These are phyloP conservation scores for Leccinum olivaceopallidum DNA, from an alignment of 768 basidiomycete genomes.

Conservation along the genomic window DNA sequence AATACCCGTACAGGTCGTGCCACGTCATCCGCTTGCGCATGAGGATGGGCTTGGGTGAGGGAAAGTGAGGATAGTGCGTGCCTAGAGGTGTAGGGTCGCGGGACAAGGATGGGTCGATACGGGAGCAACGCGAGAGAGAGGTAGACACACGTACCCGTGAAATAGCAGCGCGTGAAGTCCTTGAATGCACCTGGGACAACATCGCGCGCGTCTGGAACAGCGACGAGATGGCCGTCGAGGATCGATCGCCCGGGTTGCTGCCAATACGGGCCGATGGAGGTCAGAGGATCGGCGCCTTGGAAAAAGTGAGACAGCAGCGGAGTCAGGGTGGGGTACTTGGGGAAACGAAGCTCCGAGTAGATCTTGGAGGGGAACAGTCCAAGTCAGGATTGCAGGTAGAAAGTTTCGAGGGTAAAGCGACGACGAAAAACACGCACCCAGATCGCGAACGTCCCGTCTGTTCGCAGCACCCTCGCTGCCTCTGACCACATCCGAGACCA, in stretches of 20 bases:
- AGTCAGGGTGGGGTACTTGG: conserved; percentile 55
- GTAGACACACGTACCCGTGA: conserved; percentile 52
- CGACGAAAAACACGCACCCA: conserved; percentile 51
- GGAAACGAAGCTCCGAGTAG: conserved; percentile 75
- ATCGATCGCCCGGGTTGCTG: conserved; percentile 79
- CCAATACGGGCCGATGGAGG: conserved; percentile 72
- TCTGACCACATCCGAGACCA: conserved; percentile 73
- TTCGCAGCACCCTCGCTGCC: conserved; percentile 54
- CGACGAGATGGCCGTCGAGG: conserved; percentile 67
- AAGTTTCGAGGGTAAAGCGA: background rate
- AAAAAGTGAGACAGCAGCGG: conserved; percentile 62
- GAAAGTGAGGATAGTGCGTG: conserved; percentile 39
- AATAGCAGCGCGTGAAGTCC: conserved; percentile 54
- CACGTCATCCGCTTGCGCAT: conserved; percentile 64
- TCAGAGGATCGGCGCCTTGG: conserved; percentile 54
- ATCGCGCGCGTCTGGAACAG: conserved; percentile 56
- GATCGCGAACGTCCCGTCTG: conserved; percentile 65
- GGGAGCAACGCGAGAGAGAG: background rate
- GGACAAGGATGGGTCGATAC: background rate
- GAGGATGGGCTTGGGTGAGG: conserved; percentile 43
- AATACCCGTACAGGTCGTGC: conserved; percentile 64
- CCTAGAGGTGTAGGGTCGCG: conserved; percentile 26
- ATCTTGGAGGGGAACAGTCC: conserved; percentile 31
- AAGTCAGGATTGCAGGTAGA: background rate
- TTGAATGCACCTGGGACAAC: conserved; percentile 36